Evolutionary conservation across 768 basidiomycete genomes (phyloP).

Genomic region (Lentinula guzmanii): DNA sequence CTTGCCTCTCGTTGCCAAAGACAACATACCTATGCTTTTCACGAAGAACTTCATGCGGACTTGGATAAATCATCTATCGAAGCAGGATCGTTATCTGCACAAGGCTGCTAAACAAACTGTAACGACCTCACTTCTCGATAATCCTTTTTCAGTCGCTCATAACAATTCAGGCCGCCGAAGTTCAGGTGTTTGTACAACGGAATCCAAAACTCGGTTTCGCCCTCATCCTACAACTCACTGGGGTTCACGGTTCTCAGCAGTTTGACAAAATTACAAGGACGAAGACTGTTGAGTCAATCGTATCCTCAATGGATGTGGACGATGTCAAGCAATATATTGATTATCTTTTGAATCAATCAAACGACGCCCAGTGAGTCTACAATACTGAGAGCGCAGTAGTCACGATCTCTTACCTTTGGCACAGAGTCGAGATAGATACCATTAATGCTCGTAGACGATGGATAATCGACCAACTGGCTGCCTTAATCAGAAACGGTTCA

Average conservation of each 20-base stretch:
- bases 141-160: neutral
- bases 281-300: constrained; percentile 83
- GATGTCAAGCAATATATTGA: constrained; percentile 76
- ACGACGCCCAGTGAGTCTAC: constrained; percentile 39
- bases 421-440: constrained; percentile 35
- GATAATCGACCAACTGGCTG: constrained; percentile 81
- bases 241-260: constrained; percentile 74
- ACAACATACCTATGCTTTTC: constrained; percentile 80
- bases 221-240: constrained; percentile 79
- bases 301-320: constrained; percentile 63
- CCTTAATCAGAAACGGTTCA: constrained; percentile 71
- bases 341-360: constrained; percentile 61
- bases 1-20: constrained; percentile 55
- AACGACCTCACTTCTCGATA: constrained; percentile 7
- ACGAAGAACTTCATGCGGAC: constrained; percentile 94
- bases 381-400: constrained; percentile 4
- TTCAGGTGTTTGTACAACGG: constrained; percentile 67
- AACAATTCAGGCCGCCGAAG: constrained; percentile 53
- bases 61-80: constrained; percentile 94
- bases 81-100: constrained; percentile 83
- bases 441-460: constrained; percentile 62
- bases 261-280: constrained; percentile 92
- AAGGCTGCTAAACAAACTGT: constrained; percentile 85
- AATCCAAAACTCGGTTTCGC: constrained; percentile 81
- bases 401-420: neutral